phyloP scores from a whole-genome alignment of 495 filamentous ascomycete species.

The Aspergillus heteromorphus region DNA sequence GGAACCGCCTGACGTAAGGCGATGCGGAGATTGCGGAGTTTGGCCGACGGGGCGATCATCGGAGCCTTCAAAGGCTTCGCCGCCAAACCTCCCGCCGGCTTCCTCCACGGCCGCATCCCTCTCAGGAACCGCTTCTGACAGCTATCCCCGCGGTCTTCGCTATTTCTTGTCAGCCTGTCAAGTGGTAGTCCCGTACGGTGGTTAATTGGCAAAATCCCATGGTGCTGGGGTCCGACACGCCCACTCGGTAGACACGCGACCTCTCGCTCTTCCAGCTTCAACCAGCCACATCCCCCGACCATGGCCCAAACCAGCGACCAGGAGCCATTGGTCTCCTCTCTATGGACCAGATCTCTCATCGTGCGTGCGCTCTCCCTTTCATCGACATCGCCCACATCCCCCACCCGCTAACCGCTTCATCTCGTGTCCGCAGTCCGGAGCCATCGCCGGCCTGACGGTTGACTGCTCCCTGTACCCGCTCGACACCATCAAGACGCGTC shows the following conservation, averaged over 20 bases:
- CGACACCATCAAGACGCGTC: conserved; percentile 88
- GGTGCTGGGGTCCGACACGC: too few species aligned
- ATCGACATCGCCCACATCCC: neutral
- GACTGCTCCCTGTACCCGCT: conserved; percentile 88
- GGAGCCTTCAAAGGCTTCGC: conserved; percentile 6
- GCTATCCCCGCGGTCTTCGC: too few species aligned
- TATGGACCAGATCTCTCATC: conserved; percentile 43
- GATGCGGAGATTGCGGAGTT: conserved; percentile 20
- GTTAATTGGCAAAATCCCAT: too few species aligned
- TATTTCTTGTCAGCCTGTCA: too few species aligned
- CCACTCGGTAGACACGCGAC: neutral
- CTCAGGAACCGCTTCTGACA: neutral
- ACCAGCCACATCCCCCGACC: neutral
- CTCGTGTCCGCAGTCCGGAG: conserved; percentile 58
- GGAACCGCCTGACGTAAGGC: conserved; percentile 5
- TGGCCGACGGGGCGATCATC: conserved; percentile 9
- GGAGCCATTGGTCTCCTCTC: conserved; percentile 33
- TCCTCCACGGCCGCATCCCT: neutral
- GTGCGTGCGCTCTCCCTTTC: conserved; percentile 31
- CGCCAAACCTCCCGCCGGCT: neutral
- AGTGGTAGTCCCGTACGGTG: too few species aligned
- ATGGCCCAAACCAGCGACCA: conserved; percentile 31
- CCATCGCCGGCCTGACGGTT: conserved; percentile 79
- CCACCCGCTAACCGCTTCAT: neutral
- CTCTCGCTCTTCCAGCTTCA: neutral